phyloP scores from a whole-genome alignment of 202 grass and related monocot genomes.

The Zizania palustris region DNA sequence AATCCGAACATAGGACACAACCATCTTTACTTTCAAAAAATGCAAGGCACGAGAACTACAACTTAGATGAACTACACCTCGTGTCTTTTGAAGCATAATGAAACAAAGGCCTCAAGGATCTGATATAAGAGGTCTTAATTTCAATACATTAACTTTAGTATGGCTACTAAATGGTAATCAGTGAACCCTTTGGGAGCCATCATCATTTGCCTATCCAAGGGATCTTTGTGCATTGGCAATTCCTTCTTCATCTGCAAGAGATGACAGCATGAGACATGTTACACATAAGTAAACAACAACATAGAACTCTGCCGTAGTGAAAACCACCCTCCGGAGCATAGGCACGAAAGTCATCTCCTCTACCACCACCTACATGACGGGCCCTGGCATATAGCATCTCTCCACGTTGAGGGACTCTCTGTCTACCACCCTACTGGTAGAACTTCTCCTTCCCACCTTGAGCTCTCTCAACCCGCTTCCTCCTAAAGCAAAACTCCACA shows the following conservation, averaged over 20 bases:
- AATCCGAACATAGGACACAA: conserved; percentile 9
- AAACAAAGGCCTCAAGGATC: conserved; percentile 20
- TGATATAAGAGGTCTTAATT: background rate
- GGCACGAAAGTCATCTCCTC: too few species aligned
- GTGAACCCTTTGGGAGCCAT: conserved; percentile 54
- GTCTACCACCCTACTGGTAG: too few species aligned
- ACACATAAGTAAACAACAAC: too few species aligned
- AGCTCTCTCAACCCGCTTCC: too few species aligned
- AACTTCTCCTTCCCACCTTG: too few species aligned
- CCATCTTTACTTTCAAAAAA: conserved; percentile 35
- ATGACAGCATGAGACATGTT: too few species aligned
- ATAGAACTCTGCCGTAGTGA: too few species aligned
- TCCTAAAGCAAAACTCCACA: too few species aligned
- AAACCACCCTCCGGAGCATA: too few species aligned
- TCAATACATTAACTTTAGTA: conserved; percentile 5
- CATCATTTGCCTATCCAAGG: conserved; percentile 71
- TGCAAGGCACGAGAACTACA: conserved; percentile 27
- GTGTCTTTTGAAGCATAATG: conserved; percentile 17
- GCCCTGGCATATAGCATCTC: too few species aligned
- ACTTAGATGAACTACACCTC: conserved; percentile 3
- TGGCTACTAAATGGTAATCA: conserved; percentile 26
- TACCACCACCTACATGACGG: too few species aligned
- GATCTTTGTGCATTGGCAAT: conserved; percentile 88
- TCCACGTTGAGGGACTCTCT: too few species aligned
- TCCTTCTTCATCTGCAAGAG: conserved; percentile 77